phyloP scores from a whole-genome alignment of 176 grass and related monocot genomes.

The Avena atlantica region DNA sequence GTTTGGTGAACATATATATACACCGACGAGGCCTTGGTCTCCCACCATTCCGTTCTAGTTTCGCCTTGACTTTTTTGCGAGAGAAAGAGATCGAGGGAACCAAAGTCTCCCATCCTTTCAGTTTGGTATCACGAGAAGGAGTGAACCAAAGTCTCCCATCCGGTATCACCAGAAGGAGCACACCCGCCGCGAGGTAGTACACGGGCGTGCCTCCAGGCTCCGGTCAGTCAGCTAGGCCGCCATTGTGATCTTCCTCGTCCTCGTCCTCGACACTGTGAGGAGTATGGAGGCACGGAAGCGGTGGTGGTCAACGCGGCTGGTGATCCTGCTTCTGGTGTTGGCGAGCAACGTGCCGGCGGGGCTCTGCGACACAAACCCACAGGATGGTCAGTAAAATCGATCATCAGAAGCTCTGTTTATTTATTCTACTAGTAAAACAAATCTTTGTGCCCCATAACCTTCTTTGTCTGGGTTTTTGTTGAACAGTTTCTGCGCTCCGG shows the following conservation, averaged over 20 bases:
- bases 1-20: neutral
- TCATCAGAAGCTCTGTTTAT: neutral
- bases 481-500: constrained; percentile 37
- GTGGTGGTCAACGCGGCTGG: neutral
- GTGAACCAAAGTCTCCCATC: too few species aligned
- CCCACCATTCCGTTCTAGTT: too few species aligned
- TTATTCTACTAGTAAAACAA: neutral
- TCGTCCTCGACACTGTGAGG: neutral
- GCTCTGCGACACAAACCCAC: constrained; percentile 35
- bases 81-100: too few species aligned
- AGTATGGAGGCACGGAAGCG: constrained; percentile 33
- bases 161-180: too few species aligned
- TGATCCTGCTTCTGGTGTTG: constrained; percentile 10
- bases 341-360: constrained; percentile 10
- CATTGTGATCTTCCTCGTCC: neutral
- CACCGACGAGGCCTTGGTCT: neutral
- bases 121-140: too few species aligned
- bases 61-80: neutral
- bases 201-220: neutral
- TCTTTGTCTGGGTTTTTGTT: too few species aligned
- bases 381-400: constrained; percentile 47
- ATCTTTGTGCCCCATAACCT: neutral
- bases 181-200: too few species aligned
- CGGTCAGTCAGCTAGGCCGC: neutral
- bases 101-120: too few species aligned